Base-by-base conservation (phyloP, 2,329 filamentous ascomycete species). In the Drechslera avenae region DNA sequence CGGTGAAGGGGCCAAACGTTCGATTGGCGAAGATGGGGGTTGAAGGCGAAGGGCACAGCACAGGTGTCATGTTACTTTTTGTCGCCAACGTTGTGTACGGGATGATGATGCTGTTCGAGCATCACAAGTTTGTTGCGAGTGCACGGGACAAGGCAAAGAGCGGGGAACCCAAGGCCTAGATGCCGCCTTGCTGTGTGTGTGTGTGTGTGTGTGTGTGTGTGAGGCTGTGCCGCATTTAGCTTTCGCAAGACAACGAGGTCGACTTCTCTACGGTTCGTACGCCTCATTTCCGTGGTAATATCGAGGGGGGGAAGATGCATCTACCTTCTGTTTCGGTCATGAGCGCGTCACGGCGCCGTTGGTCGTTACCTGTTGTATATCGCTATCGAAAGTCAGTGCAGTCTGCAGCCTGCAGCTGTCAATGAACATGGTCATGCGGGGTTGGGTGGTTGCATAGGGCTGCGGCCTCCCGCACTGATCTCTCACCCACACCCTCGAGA, bases 1-100 rank as follows among this genome's bases (percentile, higher is more conserved):
- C 50, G 50, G 50, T 52, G 50, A 52, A 52, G 34, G 45, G 34
- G 31, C 43, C 37, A 40, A 36, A 32, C 48, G 52, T 40, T 26
- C 41, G 49, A 56, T 51, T 52, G 53, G 46, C 42, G 43, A 56
- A 40, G 46, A 40, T 21, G 26, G 14, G 33, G 28, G 33, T 26
- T n/a, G n/a, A 34, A 37, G 35, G 37, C 28, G 36, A 36, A 37
- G 21, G 37, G 16, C 32, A 43, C 50, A 34, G 41, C 47, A 39
- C 30, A 39, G 26, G 32, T 31, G 40, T 41, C 21, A 39, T 50
- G 46, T 35, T 43, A 46, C 49, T 39, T 52, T 44, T 28, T 46
- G 14, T 21, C 35, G 37, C 18, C 42, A 47, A 39, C 44, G 35
- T 42, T 43, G 39, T 21, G 30, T 18, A 19, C 19, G 46, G 26